Conservation (phyloP, 2,329 filamentous ascomycete species). For the Monilinia polystroma region DNA sequence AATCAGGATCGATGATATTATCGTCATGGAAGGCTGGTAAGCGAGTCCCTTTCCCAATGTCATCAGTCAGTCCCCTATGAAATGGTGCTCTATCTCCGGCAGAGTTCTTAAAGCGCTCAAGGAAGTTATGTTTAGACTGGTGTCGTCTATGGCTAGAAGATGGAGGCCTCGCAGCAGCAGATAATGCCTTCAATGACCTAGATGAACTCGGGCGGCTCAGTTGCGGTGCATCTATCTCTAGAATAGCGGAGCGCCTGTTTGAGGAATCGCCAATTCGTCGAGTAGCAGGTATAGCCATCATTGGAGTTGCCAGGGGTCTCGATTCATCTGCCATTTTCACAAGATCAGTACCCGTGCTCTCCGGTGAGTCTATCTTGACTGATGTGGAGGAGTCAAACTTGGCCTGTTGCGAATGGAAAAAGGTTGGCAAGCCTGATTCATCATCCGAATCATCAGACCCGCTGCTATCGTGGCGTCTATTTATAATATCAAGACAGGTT, state of each 20-base stretch:
- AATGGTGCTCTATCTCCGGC: conserved; percentile 86
- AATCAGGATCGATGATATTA: conserved; percentile 95
- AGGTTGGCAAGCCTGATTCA: conserved; percentile 64
- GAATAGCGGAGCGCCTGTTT: conserved; percentile 80
- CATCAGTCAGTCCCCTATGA: conserved; percentile 70
- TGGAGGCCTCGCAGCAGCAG: conserved; percentile 64
- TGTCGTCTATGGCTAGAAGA: conserved; percentile 84
- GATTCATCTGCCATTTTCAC: conserved; percentile 44
- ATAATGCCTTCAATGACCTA: conserved; percentile 75
- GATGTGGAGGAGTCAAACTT: conserved; percentile 45
- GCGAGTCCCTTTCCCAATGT: conserved; percentile 61
- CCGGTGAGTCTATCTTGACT: conserved; percentile 44
- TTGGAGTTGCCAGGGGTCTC: conserved; percentile 61
- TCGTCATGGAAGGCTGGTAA: conserved; percentile 96
- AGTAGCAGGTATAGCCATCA: conserved; percentile 69
- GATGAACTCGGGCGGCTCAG: conserved; percentile 91
- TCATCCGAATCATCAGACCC: conserved; percentile 83
- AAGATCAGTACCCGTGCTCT: conserved; percentile 40
- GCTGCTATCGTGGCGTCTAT: conserved; percentile 84
- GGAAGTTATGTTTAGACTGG: conserved; percentile 81
- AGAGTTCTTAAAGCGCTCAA: conserved; percentile 69
- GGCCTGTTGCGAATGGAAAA: conserved; percentile 56
- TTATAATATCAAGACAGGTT: conserved; percentile 87
- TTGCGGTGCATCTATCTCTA: conserved; percentile 85
- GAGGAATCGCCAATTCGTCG: conserved; percentile 68